Conservation (phyloP, 2,329 filamentous ascomycete species). For the Fusarium staphyleae region DNA sequence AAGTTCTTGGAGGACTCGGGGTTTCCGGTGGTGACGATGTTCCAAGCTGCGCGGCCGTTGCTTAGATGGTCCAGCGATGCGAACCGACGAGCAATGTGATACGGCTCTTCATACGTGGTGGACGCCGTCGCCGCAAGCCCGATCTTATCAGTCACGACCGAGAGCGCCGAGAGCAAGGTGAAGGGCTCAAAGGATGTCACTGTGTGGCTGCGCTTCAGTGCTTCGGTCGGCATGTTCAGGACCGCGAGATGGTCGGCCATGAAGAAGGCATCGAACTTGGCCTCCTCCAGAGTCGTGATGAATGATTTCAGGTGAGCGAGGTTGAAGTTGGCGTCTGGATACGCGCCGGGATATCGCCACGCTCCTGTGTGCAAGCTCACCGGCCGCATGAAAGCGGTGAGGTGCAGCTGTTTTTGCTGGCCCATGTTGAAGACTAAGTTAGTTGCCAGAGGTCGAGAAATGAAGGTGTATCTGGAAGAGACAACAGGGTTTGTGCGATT, state of each 20-base stretch:
- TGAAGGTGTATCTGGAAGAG: neutral
- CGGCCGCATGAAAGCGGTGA: constrained; percentile 67
- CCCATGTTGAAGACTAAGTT: constrained; percentile 15
- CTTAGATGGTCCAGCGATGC: constrained; percentile 61
- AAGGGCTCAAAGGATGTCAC: constrained; percentile 65
- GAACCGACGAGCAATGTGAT: constrained; percentile 61
- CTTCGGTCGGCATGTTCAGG: constrained; percentile 63
- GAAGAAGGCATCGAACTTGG: constrained; percentile 64
- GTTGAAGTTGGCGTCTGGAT: constrained; percentile 66
- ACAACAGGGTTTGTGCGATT: neutral
- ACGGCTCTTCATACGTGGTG: constrained; percentile 62
- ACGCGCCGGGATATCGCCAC: constrained; percentile 63
- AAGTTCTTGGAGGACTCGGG: constrained; percentile 62
- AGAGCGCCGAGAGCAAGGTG: constrained; percentile 58
- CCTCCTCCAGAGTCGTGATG: constrained; percentile 60
- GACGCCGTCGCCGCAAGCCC: constrained; percentile 62
- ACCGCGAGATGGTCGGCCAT: constrained; percentile 64
- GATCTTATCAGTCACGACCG: constrained; percentile 56
- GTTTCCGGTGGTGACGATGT: constrained; percentile 61
- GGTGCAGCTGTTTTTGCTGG: constrained; percentile 52
- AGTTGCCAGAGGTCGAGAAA: neutral
- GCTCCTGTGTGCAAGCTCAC: constrained; percentile 63
- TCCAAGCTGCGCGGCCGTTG: constrained; percentile 60
- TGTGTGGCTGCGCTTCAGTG: constrained; percentile 63
- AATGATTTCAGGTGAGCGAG: constrained; percentile 60